Conservation (phyloP, 2,329 filamentous ascomycete species). For the Ceratocystis cubensis region DNA sequence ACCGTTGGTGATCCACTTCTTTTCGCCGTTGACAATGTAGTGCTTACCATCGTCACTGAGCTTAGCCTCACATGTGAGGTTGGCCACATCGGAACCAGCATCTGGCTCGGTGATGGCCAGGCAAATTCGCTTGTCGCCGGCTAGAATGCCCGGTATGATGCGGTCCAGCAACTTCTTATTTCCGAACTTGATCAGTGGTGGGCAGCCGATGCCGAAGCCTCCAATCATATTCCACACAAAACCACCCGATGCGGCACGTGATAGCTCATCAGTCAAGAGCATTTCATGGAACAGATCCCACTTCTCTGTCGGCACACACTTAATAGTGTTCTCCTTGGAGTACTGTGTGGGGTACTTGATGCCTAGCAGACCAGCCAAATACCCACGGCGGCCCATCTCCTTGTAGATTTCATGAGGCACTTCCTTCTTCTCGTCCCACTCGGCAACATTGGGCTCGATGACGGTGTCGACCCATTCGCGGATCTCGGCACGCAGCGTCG, state of each 20-base stretch:
- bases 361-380: constrained; percentile 83
- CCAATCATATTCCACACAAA: constrained; percentile 96
- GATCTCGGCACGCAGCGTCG: constrained; percentile 76
- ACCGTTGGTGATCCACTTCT: constrained; percentile 99
- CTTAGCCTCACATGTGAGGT: constrained; percentile 90
- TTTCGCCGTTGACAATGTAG: constrained; percentile 98
- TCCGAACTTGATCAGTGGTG: constrained; percentile 84
- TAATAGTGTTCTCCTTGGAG: constrained; percentile 52
- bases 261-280: constrained; percentile 88
- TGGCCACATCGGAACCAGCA: constrained; percentile 88
- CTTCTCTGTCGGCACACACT: constrained; percentile 70
- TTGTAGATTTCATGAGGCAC: constrained; percentile 87
- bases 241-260: constrained; percentile 74
- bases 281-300: constrained; percentile 99
- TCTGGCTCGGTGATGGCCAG: constrained; percentile 95
- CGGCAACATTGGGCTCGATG: constrained; percentile 80
- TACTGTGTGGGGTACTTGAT: constrained; percentile 69
- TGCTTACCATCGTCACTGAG: constrained; percentile 91
- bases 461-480: constrained; percentile 83
- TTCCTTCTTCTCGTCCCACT: constrained; percentile 93
- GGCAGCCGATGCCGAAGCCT: constrained; percentile 90
- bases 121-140: constrained; percentile 93
- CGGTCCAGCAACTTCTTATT: constrained; percentile 73
- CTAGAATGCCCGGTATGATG: constrained; percentile 76
- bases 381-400: constrained; percentile 85